phyloP scores from a whole-genome alignment of 352 stramenopile genomes.

The Pythium aphanidermatum region DNA sequence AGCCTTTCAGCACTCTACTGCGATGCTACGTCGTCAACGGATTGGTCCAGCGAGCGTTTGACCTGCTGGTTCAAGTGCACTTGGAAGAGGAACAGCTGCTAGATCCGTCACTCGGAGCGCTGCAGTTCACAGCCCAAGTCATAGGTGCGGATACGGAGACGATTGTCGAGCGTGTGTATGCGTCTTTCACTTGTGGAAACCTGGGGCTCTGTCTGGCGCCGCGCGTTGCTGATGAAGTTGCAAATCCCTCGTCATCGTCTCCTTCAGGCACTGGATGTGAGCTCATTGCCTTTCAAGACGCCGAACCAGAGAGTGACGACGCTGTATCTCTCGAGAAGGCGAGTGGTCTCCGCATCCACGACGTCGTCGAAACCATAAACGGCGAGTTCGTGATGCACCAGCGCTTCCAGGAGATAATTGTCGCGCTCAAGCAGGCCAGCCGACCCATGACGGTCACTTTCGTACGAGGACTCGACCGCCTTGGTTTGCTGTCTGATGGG shows the following conservation, averaged over 20 bases:
- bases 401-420: slow-evolving; percentile 25
- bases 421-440: slow-evolving; percentile 29
- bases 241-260: background rate
- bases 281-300: slow-evolving; percentile 22
- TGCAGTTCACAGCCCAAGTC: slow-evolving; percentile 32
- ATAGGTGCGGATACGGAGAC: slow-evolving; percentile 23
- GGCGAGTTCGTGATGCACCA: slow-evolving; percentile 32
- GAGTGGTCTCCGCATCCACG: slow-evolving; percentile 17
- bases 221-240: slow-evolving; percentile 1
- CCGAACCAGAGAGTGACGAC: slow-evolving; percentile 1
- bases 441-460: slow-evolving; percentile 45
- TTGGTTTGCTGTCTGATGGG: slow-evolving; percentile 7
- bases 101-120: slow-evolving; percentile 21
- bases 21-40: slow-evolving; percentile 34
- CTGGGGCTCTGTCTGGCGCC: slow-evolving; percentile 31
- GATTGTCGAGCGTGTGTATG: slow-evolving; percentile 37
- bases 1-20: slow-evolving; percentile 33
- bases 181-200: slow-evolving; percentile 40
- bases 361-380: slow-evolving; percentile 44
- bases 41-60: slow-evolving; percentile 39
- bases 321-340: background rate
- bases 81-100: slow-evolving; percentile 36
- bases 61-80: slow-evolving; percentile 35
- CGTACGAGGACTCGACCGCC: slow-evolving; percentile 28
- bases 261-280: slow-evolving; percentile 15